Evolutionary conservation across 2,329 filamentous ascomycete genomes (phyloP).

Genomic region (Penicillium olsonii): DNA sequence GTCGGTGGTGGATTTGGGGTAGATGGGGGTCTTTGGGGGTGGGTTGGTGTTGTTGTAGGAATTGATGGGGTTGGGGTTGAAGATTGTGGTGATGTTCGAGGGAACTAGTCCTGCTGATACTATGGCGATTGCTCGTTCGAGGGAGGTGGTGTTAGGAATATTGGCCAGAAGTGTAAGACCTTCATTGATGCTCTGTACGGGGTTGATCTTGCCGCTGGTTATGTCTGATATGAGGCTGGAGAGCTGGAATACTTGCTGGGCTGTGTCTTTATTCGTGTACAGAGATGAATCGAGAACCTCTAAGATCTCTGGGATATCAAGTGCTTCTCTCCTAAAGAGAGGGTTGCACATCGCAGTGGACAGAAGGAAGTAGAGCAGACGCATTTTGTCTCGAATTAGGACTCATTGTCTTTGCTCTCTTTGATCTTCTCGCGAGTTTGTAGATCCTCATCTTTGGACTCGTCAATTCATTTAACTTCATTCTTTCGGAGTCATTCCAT

Average conservation of each 20-base stretch:
- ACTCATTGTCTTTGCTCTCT: too few species aligned
- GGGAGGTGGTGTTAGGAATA: not conserved
- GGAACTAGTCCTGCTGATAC: conserved; percentile 3
- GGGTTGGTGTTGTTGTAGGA: conserved; percentile 9
- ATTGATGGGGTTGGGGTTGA: conserved; percentile 7
- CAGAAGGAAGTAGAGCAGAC: not conserved
- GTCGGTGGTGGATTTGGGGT: conserved; percentile 1
- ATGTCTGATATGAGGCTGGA: not conserved
- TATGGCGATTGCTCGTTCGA: not conserved
- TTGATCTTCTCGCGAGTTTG: too few species aligned
- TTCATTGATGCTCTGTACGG: not conserved
- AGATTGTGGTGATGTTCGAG: not conserved
- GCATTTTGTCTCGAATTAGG: not conserved
- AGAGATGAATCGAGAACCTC: not conserved
- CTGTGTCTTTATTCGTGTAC: not conserved
- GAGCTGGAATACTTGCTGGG: not conserved
- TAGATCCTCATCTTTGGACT: too few species aligned
- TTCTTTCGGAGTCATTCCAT: too few species aligned
- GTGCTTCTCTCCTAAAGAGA: not conserved
- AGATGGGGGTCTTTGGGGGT: not conserved
- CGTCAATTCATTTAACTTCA: too few species aligned
- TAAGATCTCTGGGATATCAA: not conserved
- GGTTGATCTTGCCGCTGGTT: not conserved
- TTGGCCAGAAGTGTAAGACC: not conserved
- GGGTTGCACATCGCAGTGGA: not conserved